phyloP scores from a whole-genome alignment of 2,329 filamentous ascomycete species.

The Metarhizium album region DNA sequence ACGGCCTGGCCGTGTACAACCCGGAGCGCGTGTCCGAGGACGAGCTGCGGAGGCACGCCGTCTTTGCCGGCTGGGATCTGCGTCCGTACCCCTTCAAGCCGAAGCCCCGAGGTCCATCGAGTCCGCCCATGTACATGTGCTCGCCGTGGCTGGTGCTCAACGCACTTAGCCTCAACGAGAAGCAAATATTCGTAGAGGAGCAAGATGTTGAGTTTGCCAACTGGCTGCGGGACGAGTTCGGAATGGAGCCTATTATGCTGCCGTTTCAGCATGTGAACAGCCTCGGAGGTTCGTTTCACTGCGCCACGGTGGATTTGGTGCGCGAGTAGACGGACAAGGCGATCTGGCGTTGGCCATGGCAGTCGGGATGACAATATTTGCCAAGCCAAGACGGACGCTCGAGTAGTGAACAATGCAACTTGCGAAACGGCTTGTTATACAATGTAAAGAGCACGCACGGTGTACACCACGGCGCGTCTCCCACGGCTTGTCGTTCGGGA shows the following conservation, averaged over 20 bases:
- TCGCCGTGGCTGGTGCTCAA: constrained; percentile 18
- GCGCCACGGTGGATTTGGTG: constrained; percentile 15
- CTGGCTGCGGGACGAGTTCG: constrained; percentile 10
- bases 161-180: constrained; percentile 16
- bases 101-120: neutral
- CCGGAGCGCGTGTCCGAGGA: constrained; percentile 15
- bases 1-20: constrained; percentile 17
- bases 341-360: too few relatives aligned
- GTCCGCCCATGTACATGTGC: constrained; percentile 17
- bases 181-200: constrained; percentile 17
- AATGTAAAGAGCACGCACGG: too few relatives aligned
- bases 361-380: too few relatives aligned
- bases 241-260: constrained; percentile 9
- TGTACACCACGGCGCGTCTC: too few relatives aligned
- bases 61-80: constrained; percentile 18
- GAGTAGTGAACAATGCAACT: too few relatives aligned
- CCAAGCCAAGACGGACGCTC: too few relatives aligned
- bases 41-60: constrained; percentile 13
- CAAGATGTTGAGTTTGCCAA: constrained; percentile 11
- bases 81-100: constrained; percentile 14
- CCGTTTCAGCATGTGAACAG: constrained; percentile 22
- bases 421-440: too few relatives aligned
- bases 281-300: constrained; percentile 22
- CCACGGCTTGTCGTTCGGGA: too few relatives aligned
- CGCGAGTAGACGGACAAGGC: constrained; percentile 1